Percentiles rank a stretch among this genome's conserved stretches.
Conservation (phyloP, 345 rosid genomes). For the Salix koriyanagi region DNA sequence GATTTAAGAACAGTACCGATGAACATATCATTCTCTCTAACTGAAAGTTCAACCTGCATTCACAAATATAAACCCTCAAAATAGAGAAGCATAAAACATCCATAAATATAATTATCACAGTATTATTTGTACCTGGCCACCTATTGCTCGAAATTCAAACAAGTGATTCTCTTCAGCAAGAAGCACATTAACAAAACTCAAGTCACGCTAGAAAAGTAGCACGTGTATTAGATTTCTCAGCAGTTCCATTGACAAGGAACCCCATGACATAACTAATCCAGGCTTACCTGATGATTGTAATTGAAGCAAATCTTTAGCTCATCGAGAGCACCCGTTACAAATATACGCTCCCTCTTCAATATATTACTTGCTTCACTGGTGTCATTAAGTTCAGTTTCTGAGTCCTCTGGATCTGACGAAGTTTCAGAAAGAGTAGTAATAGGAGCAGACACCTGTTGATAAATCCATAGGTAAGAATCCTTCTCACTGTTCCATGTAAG, state of each 20-base stretch:
- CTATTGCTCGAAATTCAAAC: slow-evolving; percentile 84
- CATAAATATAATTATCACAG: slow-evolving; percentile 4
- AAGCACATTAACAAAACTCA: slow-evolving; percentile 62
- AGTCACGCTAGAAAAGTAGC: slow-evolving; percentile 45
- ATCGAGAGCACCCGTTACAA: slow-evolving; percentile 82
- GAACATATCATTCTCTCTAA: slow-evolving; percentile 71
- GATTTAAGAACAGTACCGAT: slow-evolving; percentile 83
- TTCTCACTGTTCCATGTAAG: not conserved
- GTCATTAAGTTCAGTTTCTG: slow-evolving; percentile 52
- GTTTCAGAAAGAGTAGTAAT: slow-evolving; percentile 78
- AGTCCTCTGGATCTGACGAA: slow-evolving; percentile 73
- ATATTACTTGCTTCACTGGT: slow-evolving; percentile 33
- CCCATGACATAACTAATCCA: slow-evolving; percentile 13
- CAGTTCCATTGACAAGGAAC: slow-evolving; percentile 14
- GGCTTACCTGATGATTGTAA: slow-evolving; percentile 60
- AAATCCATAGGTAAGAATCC: slow-evolving; percentile 5
- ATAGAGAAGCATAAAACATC: slow-evolving; percentile 19
- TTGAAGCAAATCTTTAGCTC: slow-evolving; percentile 76
- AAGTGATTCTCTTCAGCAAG: slow-evolving; percentile 68
- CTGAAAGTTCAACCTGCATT: slow-evolving; percentile 78
- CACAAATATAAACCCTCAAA: slow-evolving; percentile 16
- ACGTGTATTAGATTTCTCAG: slow-evolving; percentile 27
- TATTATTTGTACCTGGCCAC: slow-evolving; percentile 71
- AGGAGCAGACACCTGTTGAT: slow-evolving; percentile 72
- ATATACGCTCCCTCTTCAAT: slow-evolving; percentile 54